Percentiles rank a stretch among this genome's conserved stretches.
phyloP scores from a whole-genome alignment of 2,329 filamentous ascomycete genomes.

The Tothia fuscella region DNA sequence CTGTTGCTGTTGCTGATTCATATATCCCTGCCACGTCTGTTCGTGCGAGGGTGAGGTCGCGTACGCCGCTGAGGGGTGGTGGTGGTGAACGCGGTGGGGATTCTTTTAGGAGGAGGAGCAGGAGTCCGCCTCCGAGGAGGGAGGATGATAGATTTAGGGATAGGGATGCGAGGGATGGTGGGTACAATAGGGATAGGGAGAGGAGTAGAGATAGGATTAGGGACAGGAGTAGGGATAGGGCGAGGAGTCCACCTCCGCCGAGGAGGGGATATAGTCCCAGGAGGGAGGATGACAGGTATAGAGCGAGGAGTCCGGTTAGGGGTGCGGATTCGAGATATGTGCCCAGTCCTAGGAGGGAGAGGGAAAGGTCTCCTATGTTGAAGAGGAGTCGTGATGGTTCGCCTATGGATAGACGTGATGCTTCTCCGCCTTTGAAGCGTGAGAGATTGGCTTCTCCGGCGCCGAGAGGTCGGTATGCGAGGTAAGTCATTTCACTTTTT shows the following conservation, averaged over 20 bases:
- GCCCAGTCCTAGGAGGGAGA: constrained; percentile 17
- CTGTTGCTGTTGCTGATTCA: too few species aligned
- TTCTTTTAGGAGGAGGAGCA: too few species aligned
- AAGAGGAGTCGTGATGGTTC: constrained; percentile 35
- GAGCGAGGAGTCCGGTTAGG: constrained; percentile 18
- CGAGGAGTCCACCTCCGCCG: constrained; percentile 38
- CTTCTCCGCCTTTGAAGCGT: constrained; percentile 30
- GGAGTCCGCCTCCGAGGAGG: too few species aligned
- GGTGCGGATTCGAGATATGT: constrained; percentile 8
- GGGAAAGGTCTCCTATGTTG: constrained; percentile 32
- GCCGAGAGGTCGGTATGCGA: constrained; percentile 27
- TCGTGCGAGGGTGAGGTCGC: too few species aligned
- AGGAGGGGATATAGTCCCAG: constrained; percentile 24
- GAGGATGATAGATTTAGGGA: too few species aligned
- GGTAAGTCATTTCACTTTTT: constrained; percentile 16
- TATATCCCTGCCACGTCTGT: too few species aligned
- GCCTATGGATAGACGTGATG: constrained; percentile 32
- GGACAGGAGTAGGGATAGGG: constrained; percentile 26
- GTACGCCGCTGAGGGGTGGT: too few species aligned
- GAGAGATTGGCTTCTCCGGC: constrained; percentile 30
- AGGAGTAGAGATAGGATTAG: background rate
- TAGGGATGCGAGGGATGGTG: too few species aligned
- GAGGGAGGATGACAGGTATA: constrained; percentile 25
- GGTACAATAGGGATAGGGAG: background rate
- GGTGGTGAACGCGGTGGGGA: too few species aligned